Evolutionary conservation across 2,329 filamentous ascomycete species (phyloP), one percentile per base, ranked within the genome.

Genomic region (Exophiala sp.): DNA sequence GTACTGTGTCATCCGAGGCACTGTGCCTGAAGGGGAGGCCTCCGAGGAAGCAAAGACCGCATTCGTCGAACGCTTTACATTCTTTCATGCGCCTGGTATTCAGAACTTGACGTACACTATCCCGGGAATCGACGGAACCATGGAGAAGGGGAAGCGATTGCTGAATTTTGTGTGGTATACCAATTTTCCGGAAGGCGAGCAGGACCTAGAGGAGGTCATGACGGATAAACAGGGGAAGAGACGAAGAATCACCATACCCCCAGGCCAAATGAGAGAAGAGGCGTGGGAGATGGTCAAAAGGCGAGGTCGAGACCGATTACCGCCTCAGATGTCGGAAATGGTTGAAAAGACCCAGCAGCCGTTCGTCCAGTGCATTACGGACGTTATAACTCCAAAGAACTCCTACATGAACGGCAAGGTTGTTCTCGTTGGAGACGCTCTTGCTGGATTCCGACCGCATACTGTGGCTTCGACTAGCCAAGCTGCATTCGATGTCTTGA

Each of bases 1-100:
- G 2, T 76, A 77, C 63, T 71, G 71, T 56, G 72, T 71, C 3
- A 68, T 74, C 20, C 65, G 75, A 7, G 75, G 74, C 2, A 75
- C 72, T 0, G 63, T 77, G 3, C 62, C 58, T 2, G 75, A 78
- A 57, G 50, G 58, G n/a, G 68, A 71, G 34, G 68, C 70, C 3
- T 71, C 68, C 21, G 64, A 67, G 16, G 57, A 66, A 3, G 62
- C 71, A 5, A 66, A 52, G 33, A 48, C 51, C 12, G 52, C 44
- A 35, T 63, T 63, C 24, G 43, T 52, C 7, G 56, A 62, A 36
- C 50, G 47, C 16, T 54, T 59, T 24, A 57, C 52, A 9, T 61
- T 59, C 52, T 61, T 51, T 35, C 57, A 59, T 20, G 50, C 40
- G 5, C 54, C 57, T 10, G 53, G 54, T 5, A 59, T 55, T 14